These are phyloP conservation scores for Fusarium sp. DNA, from an alignment of 2,329 filamentous ascomycete species.

Conservation along the genomic window DNA sequence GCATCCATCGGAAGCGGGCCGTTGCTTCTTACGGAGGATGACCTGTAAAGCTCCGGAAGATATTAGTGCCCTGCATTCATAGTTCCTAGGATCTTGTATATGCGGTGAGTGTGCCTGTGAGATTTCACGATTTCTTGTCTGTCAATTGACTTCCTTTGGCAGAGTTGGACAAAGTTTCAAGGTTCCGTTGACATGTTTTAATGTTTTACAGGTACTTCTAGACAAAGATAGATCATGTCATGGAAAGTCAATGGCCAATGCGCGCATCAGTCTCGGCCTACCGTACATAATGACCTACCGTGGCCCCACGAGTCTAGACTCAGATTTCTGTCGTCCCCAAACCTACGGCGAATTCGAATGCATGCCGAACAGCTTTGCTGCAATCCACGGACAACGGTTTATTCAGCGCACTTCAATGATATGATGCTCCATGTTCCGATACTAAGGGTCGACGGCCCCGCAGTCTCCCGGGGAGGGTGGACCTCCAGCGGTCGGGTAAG, in stretches of 20 bases:
- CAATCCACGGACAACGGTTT: neutral
- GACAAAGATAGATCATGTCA: constrained; percentile 21
- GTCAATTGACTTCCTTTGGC: neutral
- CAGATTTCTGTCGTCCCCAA: neutral
- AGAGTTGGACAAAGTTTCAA: neutral
- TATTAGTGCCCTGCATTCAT: constrained; percentile 9
- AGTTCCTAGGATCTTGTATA: neutral
- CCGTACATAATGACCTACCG: constrained; percentile 6
- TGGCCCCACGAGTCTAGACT: neutral
- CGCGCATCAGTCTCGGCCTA: neutral
- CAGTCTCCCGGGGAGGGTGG: constrained; percentile 31
- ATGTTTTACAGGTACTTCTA: constrained; percentile 1
- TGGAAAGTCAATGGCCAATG: constrained; percentile 7
- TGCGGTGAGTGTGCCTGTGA: neutral
- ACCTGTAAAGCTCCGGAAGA: constrained; percentile 19
- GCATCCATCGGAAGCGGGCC: constrained; percentile 47
- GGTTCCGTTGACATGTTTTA: constrained; percentile 1
- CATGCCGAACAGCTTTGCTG: neutral
- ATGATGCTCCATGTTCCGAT: constrained; percentile 16
- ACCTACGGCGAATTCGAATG: neutral
- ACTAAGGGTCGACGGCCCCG: constrained; percentile 38
- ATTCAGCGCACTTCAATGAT: constrained; percentile 2
- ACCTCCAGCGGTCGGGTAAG: constrained; percentile 32
- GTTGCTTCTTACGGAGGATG: constrained; percentile 30
- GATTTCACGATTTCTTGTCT: neutral